Evolutionary conservation across 2,329 filamentous ascomycete species (phyloP).

Genomic region (Fusarium sacchari): DNA sequence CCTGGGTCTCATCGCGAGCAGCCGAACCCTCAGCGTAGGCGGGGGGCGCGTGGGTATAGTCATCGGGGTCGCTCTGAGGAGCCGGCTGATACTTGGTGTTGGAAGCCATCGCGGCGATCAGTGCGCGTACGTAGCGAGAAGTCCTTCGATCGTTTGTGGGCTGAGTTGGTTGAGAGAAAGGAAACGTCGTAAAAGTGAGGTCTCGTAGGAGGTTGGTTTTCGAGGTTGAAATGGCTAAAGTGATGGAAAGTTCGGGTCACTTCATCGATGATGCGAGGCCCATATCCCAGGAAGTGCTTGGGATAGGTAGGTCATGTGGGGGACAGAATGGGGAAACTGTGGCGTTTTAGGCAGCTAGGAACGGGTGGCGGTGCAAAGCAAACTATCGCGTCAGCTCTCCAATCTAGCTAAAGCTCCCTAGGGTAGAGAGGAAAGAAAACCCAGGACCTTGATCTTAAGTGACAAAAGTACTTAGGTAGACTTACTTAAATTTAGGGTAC

Average conservation of each 20-base stretch:
- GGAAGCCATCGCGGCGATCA: slow-evolving; percentile 66
- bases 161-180: background rate
- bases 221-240: slow-evolving; percentile 16
- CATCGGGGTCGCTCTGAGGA: slow-evolving; percentile 86
- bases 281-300: slow-evolving; percentile 15
- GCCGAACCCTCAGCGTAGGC: slow-evolving; percentile 73
- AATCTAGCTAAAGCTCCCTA: background rate
- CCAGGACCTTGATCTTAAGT: no score
- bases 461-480: no score
- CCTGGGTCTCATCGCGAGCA: slow-evolving; percentile 61
- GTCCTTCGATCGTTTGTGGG: background rate
- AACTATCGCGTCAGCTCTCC: slow-evolving; percentile 32
- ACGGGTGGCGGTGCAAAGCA: slow-evolving; percentile 31
- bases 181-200: background rate
- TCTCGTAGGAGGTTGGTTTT: background rate
- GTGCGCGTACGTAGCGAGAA: background rate
- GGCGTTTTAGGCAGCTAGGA: slow-evolving; percentile 34
- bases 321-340: slow-evolving; percentile 12
- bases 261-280: slow-evolving; percentile 38
- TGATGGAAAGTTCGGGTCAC: slow-evolving; percentile 28
- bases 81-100: slow-evolving; percentile 86
- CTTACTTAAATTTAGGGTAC: no score
- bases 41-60: slow-evolving; percentile 83
- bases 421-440: no score
- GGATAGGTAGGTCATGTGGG: slow-evolving; percentile 42